These are phyloP conservation scores for Camellia lanceoleosa DNA, from an alignment of 148 eudicot species.

Conservation along the genomic window DNA sequence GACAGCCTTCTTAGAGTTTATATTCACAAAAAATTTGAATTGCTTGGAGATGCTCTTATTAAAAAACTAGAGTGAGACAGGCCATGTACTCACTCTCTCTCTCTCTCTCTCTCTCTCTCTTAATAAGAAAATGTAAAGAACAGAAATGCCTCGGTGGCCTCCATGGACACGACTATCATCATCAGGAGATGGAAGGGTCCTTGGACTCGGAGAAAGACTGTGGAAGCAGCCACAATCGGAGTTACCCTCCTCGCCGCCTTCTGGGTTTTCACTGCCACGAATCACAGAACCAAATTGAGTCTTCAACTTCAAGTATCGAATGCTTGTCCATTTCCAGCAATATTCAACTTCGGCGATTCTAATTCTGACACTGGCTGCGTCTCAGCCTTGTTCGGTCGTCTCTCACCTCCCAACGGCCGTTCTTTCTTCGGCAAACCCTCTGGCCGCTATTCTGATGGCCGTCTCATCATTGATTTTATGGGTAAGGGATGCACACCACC, in stretches of 20 bases:
- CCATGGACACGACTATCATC: not conserved
- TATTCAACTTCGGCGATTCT: slow-evolving; percentile 46
- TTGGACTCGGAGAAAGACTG: not conserved
- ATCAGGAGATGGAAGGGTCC: slow-evolving; percentile 1
- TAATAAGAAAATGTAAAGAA: too few species aligned
- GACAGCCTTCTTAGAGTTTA: too few species aligned
- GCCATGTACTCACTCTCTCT: too few species aligned
- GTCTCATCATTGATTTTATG: slow-evolving; percentile 34
- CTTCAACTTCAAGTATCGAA: not conserved
- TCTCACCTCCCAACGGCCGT: slow-evolving; percentile 26
- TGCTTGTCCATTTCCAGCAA: slow-evolving; percentile 34
- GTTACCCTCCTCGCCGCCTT: slow-evolving; percentile 6
- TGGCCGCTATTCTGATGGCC: slow-evolving; percentile 36
- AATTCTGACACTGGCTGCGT: slow-evolving; percentile 37
- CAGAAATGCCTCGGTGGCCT: too few species aligned
- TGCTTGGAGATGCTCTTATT: too few species aligned
- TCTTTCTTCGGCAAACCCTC: slow-evolving; percentile 33
- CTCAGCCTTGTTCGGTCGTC: slow-evolving; percentile 22
- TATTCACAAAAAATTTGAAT: too few species aligned
- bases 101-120: too few species aligned
- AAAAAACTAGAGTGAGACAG: too few species aligned
- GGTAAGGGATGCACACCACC: slow-evolving; percentile 12
- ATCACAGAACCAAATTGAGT: not conserved
- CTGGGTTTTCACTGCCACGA: not conserved
- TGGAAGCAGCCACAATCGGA: slow-evolving; percentile 7